These are phyloP conservation scores for Tuber aestivum DNA, from an alignment of 495 filamentous ascomycete species.

Conservation along the genomic window DNA sequence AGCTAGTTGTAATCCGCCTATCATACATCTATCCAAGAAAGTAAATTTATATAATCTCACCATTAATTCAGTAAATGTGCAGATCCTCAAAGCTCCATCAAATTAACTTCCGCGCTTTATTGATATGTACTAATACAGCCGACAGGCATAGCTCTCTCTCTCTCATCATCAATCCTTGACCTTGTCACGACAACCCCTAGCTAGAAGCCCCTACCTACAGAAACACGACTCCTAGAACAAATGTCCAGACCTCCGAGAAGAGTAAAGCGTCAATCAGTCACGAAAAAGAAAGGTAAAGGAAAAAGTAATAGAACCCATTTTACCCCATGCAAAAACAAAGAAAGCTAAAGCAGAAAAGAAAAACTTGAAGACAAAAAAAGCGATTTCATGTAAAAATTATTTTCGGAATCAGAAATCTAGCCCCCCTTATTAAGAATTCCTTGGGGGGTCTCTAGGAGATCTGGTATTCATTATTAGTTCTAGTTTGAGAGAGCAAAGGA, in stretches of 20 bases:
- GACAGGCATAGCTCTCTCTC: neutral
- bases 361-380: conserved; percentile 24
- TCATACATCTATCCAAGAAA: neutral
- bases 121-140: conserved; percentile 3
- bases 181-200: neutral
- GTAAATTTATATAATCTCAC: neutral
- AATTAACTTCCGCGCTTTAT: conserved; percentile 2
- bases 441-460: conserved; percentile 35
- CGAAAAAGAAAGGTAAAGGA: conserved; percentile 15
- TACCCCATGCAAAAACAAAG: conserved; percentile 29
- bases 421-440: conserved; percentile 24
- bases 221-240: neutral
- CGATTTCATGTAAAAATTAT: conserved; percentile 1
- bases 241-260: neutral
- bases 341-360: conserved; percentile 16
- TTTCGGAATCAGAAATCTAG: conserved; percentile 9
- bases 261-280: neutral
- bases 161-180: neutral
- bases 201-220: neutral
- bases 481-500: neutral
- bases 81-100: neutral
- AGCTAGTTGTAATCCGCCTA: neutral
- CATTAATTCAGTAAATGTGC: neutral
- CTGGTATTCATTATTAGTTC: conserved; percentile 19
- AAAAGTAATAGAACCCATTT: conserved; percentile 33